Conservation (phyloP, 257 asterid species). For the Primulina tabacum region DNA sequence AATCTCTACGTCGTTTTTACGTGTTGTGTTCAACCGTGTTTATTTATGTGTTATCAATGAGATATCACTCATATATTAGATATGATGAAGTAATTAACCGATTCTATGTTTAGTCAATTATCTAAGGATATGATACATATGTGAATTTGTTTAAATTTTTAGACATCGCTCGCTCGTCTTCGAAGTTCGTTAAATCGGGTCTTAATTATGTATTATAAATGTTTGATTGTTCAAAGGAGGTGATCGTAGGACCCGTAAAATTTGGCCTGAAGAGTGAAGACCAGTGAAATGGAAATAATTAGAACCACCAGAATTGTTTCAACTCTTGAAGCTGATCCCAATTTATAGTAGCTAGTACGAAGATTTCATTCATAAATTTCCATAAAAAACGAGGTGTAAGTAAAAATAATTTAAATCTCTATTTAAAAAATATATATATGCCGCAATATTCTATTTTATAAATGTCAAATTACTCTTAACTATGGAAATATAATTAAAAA, state of each 20-base stretch:
- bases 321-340: constrained; percentile 1
- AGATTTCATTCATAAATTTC: constrained; percentile 10
- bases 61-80: too few relatives aligned
- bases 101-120: too few relatives aligned
- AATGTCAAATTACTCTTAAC: neutral
- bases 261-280: constrained; percentile 1
- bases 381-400: neutral
- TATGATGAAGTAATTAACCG: too few relatives aligned
- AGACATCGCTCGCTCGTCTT: too few relatives aligned
- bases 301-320: neutral
- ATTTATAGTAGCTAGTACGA: neutral
- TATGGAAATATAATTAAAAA: too few relatives aligned
- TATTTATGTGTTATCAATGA: too few relatives aligned
- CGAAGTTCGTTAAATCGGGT: too few relatives aligned
- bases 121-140: too few relatives aligned
- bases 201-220: neutral
- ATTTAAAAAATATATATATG: neutral
- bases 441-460: too few relatives aligned
- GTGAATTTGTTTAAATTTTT: too few relatives aligned
- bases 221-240: neutral
- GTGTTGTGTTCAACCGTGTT: too few relatives aligned
- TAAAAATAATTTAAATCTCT: too few relatives aligned
- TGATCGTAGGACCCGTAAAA: neutral
- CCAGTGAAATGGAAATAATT: neutral
- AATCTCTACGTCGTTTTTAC: constrained; percentile 14